phyloP scores from a whole-genome alignment of 2,329 filamentous ascomycete genomes.

The Cytospora piceae region DNA sequence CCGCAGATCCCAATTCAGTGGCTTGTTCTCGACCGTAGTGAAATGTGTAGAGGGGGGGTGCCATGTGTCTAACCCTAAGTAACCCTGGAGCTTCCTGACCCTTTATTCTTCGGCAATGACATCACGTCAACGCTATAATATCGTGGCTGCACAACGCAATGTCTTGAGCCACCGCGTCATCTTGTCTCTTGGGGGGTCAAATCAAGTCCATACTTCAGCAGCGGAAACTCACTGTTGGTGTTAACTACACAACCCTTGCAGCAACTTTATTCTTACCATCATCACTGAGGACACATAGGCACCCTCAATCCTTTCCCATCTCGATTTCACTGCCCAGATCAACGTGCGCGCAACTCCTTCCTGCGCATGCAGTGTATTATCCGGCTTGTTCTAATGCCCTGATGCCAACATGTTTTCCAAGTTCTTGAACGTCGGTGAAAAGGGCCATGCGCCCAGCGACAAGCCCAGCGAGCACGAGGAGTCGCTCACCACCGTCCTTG shows the following conservation, averaged over 20 bases:
- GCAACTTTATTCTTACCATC: neutral
- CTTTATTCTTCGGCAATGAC: neutral
- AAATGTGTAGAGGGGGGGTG: neutral
- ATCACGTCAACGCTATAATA: neutral
- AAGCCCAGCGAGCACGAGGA: conserved; percentile 25
- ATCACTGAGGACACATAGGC: neutral
- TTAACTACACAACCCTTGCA: neutral
- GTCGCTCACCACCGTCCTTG: conserved; percentile 32
- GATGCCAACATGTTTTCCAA: conserved; percentile 25
- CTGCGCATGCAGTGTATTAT: neutral
- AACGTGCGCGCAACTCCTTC: neutral
- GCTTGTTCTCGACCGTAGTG: neutral
- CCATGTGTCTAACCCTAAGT: neutral
- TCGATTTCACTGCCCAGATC: neutral
- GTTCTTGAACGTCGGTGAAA: conserved; percentile 25
- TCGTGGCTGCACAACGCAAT: neutral
- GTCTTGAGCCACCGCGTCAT: conserved; percentile 4
- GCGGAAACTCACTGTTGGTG: neutral
- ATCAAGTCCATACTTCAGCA: neutral
- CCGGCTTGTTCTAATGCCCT: neutral
- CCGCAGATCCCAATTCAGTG: neutral
- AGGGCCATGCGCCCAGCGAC: conserved; percentile 12
- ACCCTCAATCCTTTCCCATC: neutral
- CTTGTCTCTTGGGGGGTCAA: neutral
- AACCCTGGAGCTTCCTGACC: neutral